Base-by-base conservation (phyloP, 1,139 yeast species). In the Candida buenavistaensis region DNA sequence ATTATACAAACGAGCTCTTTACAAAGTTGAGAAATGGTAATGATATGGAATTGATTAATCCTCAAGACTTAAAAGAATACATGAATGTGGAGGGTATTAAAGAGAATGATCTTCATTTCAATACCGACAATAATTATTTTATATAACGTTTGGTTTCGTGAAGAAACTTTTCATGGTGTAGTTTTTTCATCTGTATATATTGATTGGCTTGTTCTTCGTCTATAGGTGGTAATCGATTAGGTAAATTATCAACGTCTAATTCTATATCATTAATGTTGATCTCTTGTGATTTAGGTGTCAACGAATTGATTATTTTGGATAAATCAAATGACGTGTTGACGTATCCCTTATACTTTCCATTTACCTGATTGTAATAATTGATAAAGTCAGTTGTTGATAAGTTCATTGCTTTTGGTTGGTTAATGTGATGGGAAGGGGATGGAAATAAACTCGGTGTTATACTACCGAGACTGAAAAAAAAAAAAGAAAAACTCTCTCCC, bases 41-140 rank as follows among this genome's bases (percentile, higher is more conserved):
- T 25, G 10, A 20, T 11, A 10, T 28, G 6, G 26, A 14, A 12
- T 22, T 24, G 14, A 14, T 25, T 20, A 34, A 46, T 17, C 27
- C 45, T 1, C 49, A 44, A 25, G 62, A 57, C 32, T 34, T 52
- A 14, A 43, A 43, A 21, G 24, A 54, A 6, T 63, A 63, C 33
- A 38, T 51, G 1, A 51, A 47, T 19, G 61, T 29, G 13, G 12
- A 33, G 12, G 13, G 7, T 10, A 23, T 14, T 12, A 16, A 11
- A 8, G 26, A 23, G 17, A 28, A 25, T 6, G 13, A 19, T 10
- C 32, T 37, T 13, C 40, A 35, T 27, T 31, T 38, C 17, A 35
- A 36, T 20, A 36, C 44, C 3, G 43, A 38, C 16, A 41, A 41
- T 25, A 36, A 41, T 26, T 41, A 41, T 23, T 40, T 40, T 23